These are phyloP conservation scores for Yamadazyma mexicana DNA, from an alignment of 1,139 yeast genomes.

Conservation along the genomic window DNA sequence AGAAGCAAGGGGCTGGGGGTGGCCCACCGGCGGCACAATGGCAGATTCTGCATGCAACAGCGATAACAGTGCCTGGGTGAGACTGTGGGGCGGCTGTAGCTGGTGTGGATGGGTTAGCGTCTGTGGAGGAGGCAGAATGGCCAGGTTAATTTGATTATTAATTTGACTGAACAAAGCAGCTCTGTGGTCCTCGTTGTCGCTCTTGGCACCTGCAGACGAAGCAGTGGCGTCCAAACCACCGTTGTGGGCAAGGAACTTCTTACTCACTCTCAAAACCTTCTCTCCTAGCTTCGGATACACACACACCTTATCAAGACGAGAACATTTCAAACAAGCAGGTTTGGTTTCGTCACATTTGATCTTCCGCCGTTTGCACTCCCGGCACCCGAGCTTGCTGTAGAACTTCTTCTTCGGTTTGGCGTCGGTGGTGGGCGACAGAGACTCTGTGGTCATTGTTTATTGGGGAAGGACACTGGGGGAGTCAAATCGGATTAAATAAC, in stretches of 20 bases:
- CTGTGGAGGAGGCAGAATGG: no score
- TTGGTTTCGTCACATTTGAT: conserved; percentile 60
- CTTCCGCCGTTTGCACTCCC: conserved; percentile 43
- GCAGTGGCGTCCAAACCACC: neutral
- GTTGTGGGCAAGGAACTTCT: conserved; percentile 15
- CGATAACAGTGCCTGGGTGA: no score
- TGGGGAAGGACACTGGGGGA: no score
- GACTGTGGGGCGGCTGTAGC: no score
- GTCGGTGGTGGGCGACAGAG: neutral
- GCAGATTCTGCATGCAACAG: no score
- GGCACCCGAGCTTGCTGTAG: conserved; percentile 39
- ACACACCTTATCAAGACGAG: conserved; percentile 33
- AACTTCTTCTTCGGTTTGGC: conserved; percentile 17
- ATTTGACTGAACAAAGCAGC: neutral
- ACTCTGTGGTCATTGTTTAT: neutral
- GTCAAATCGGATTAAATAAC: no score
- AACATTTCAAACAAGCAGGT: conserved; percentile 54
- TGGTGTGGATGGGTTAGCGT: no score
- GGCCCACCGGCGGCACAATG: no score
- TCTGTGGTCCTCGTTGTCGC: no score
- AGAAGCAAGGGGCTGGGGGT: no score
- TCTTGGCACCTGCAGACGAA: no score
- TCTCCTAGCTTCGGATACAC: conserved; percentile 36
- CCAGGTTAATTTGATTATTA: neutral
- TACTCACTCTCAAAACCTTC: conserved; percentile 29